phyloP scores from a whole-genome alignment of 2,329 filamentous ascomycete genomes.

The Microsporum canis region DNA sequence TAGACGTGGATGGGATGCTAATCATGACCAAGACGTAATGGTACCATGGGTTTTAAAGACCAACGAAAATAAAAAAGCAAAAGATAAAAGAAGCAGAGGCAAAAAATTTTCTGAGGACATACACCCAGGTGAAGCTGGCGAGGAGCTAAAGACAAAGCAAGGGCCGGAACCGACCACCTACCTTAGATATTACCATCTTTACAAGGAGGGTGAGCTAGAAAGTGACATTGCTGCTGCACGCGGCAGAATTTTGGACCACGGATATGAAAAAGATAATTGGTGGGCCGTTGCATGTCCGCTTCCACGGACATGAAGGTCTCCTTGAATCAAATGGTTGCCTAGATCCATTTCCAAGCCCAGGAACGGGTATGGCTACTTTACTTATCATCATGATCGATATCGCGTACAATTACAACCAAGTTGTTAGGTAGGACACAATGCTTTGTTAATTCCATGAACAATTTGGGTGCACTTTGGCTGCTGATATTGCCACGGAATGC shows the following conservation, averaged over 20 bases:
- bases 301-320: constrained; percentile 3
- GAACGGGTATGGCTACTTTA: no score
- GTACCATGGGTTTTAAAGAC: constrained; percentile 79
- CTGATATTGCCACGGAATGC: no score
- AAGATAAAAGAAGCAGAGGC: background rate
- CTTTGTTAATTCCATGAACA: no score
- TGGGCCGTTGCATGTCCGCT: constrained; percentile 59
- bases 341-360: background rate
- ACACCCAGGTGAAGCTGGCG: background rate
- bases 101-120: background rate
- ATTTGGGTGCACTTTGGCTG: no score
- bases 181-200: constrained; percentile 90
- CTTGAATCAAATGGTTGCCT: background rate
- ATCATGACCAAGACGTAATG: constrained; percentile 77
- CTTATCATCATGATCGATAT: no score
- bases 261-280: constrained; percentile 98
- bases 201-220: constrained; percentile 75
- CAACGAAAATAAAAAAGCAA: constrained; percentile 13
- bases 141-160: constrained; percentile 4
- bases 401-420: no score
- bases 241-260: constrained; percentile 62
- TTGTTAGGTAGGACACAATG: no score
- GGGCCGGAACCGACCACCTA: constrained; percentile 39
- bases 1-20: constrained; percentile 77
- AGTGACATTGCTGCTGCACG: constrained; percentile 63